Percentiles rank a stretch among this genome's conserved stretches.
These are phyloP conservation scores for Thermothielavioides terrestris DNA, from an alignment of 495 filamentous ascomycete genomes.

Conservation along the genomic window DNA sequence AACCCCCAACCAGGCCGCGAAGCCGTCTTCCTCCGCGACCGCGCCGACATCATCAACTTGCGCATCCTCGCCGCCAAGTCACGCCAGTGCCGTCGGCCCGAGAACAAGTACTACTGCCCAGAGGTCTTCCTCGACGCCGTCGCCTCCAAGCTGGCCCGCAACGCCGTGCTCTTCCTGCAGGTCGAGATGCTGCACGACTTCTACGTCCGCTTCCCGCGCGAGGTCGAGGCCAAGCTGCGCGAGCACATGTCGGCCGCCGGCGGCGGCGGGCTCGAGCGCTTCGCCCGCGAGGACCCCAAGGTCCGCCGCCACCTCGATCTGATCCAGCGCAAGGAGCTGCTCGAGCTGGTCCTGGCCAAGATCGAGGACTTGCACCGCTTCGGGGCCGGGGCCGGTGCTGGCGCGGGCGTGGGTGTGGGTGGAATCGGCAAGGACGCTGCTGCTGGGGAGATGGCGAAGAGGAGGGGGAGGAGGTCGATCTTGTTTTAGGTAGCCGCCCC, in stretches of 20 bases:
- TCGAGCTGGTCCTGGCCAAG: conserved; percentile 87
- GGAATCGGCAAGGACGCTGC: no score
- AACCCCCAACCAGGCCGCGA: conserved; percentile 56
- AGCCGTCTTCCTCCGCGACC: conserved; percentile 85
- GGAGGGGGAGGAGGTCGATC: conserved; percentile 4
- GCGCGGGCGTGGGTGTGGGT: background rate
- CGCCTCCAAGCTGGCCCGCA: conserved; percentile 87
- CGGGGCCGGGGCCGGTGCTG: conserved; percentile 35
- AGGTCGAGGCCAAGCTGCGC: conserved; percentile 81
- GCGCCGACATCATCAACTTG: conserved; percentile 82
- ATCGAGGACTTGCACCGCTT: conserved; percentile 80
- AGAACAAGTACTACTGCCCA: conserved; percentile 93
- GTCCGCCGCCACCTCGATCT: conserved; percentile 83
- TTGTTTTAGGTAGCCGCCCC: no score
- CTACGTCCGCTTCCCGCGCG: conserved; percentile 91
- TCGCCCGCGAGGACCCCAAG: conserved; percentile 86
- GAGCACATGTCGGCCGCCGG: conserved; percentile 71
- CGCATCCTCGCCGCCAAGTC: conserved; percentile 75
- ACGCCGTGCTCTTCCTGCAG: conserved; percentile 94
- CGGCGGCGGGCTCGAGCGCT: conserved; percentile 71
- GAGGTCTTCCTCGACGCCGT: conserved; percentile 97
- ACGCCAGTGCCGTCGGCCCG: conserved; percentile 70
- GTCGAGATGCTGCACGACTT: conserved; percentile 96
- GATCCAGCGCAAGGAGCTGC: conserved; percentile 80
- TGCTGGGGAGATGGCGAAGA: background rate